Evolutionary conservation across 148 eudicot species (phyloP), one percentile per base, ranked within the genome.

Genomic region (Limonium bicolor): DNA sequence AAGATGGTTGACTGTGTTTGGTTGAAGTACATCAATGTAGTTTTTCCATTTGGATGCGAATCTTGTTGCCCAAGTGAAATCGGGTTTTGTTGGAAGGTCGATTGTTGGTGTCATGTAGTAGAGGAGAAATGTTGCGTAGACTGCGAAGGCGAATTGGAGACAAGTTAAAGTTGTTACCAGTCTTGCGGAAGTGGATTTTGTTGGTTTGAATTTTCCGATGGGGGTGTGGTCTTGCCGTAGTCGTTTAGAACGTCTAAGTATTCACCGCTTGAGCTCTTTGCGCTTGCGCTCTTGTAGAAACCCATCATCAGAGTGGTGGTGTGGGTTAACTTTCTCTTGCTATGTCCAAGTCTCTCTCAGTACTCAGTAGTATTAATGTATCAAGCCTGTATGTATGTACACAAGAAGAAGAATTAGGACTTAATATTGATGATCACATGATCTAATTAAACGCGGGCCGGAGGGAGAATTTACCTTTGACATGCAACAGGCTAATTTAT

Each of bases 21-120:
- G 84, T 20, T 52, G 46, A 7, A 63, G 75, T 23, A 74, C 61
- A n/a, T n/a, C n/a, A 3, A 88, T 80, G 43, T 59, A 62, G 0
- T 80, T 62, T 36, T 73, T 80, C 97, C 97, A 90, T 37, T 77
- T 76, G 11, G 44, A 58, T 0, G 97, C 97, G 10, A 90, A 56
- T 16, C 59, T 58, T 1, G 87, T 68, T 6, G 95, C 93, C 97
- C 97, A 84, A 0, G 74, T 3, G 38, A 90, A 80, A 30, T 90
- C 97, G 0, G 93, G 97, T 50, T 75, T 90, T 3, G 79, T 29
- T 2, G 84, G 46, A 22, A 90, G 36, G 50, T 90, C 97, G 13
- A 90, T 51, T 0, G 84, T 19, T 1, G 97, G 97, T 52, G 87
- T 84, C 93, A 90, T 78, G 74, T 74, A 80, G 24, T 80, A 90